Base-by-base conservation (phyloP, 768 basidiomycete genomes). In the Termitomyces sp. region DNA sequence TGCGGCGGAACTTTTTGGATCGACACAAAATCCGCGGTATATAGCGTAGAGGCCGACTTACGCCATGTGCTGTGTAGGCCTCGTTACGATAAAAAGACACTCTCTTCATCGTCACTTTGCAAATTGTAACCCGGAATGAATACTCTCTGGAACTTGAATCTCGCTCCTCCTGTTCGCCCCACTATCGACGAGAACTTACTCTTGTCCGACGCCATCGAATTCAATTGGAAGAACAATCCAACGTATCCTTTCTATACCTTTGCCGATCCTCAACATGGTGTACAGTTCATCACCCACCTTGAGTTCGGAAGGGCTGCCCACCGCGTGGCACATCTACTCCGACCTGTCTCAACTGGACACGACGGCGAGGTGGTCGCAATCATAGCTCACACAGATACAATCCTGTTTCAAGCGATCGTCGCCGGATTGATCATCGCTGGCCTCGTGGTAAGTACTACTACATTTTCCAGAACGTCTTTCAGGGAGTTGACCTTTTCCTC, bases 281-380 rank as follows among this genome's bases (percentile, higher is more conserved):
- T 68, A 30, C 58, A 57, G 0, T 30, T 58, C 16, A 66, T 79
- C 13, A 67, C 72, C 1, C 70, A 70, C 47, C 52, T 75, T 4
- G 75, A 79, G 48, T 79, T 77, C 58, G 68, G 67, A n/a, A 70
- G 72, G 22, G 77, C 76, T 1, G 69, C 69, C 18, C 73, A 79
- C 39, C 69, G 76, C 5, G 61, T 72, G 26, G 75, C 76, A 0
- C 71, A 72, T 50, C 56, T 63, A 16, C 34, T 77, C 22, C 67
- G 74, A 7, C 74, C 74, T 0, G 37, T 58, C 12, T 64, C 69
- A 1, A 54, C 45, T n/a, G 60, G 68, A 0, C 32, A 53, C 4
- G 67, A 71, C n/a, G 66, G 64, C 3, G 59, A 58, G 14, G 63
- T 74, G 16, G 45, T 76, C 10, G 71, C 68, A 0, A 58, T 76